Base-by-base conservation (phyloP, 805 yeast species). In the Candida ulmi region DNA sequence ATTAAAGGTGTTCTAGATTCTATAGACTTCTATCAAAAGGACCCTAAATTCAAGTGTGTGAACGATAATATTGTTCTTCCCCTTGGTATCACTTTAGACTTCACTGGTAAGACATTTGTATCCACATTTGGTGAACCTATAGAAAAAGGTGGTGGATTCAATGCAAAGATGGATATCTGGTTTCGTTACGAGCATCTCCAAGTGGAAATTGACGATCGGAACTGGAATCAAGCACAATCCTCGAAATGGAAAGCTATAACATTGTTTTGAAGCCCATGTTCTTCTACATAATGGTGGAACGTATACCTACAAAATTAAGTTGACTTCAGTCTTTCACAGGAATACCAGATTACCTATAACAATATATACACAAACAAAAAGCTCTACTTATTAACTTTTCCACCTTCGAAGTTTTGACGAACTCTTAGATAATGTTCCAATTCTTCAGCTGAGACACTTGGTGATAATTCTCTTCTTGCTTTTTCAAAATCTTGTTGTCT, bases 371-470 rank as follows among this genome's bases (percentile, higher is more conserved):
- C n/a, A n/a, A n/a, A n/a, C n/a, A n/a, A n/a, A n/a, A n/a, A n/a
- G n/a, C n/a, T n/a, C 28, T 26, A 26, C n/a, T 26, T 26, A 11
- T 36, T 36, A 26, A 33, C 38, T 29, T 52, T 54, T 3, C 74
- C 76, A 5, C 91, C 88, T 60, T 88, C 96, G 57, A 91, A 91
- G 51, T 77, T 82, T 49, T 78, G 74, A 45, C 95, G 76, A n/a
- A 93, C 83, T 35, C 75, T 62, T 51, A 82, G 64, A 54, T 93
- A 93, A 52, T 91, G 98, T 19, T 72, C 71, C 36, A 93, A 68
- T 55, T 93, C 99, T 26, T 87, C 95, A 2, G 78, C 79, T 36
- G 95, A 84, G 9, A 93, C 97, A 30, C 93, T 80, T 1, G 98
- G 95, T 17, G 75, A 71, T 46, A 93, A 68, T 38, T 80, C 86